Evolutionary conservation across 352 stramenopile species (phyloP).

Genomic region (Pythium periplocum): DNA sequence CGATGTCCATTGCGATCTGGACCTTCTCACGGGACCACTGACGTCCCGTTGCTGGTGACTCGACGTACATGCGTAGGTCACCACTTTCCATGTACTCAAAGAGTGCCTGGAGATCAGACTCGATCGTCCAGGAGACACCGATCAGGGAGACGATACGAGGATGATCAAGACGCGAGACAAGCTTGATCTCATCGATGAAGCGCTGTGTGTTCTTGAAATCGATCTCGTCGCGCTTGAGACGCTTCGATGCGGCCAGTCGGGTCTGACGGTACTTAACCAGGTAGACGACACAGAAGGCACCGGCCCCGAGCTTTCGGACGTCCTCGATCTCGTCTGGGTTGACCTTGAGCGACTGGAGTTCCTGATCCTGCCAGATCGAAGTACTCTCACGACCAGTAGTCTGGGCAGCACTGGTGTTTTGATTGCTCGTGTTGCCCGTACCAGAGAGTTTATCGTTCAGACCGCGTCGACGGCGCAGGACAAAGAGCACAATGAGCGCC

Average conservation of each 20-base stretch:
- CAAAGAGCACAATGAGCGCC: slow-evolving; percentile 2
- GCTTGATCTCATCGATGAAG: slow-evolving; percentile 75
- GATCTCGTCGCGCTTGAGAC: slow-evolving; percentile 28
- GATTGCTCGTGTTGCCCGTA: slow-evolving; percentile 14
- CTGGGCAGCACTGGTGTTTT: not conserved
- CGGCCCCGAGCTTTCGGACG: slow-evolving; percentile 31
- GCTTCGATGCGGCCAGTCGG: slow-evolving; percentile 28
- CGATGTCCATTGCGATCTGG: slow-evolving; percentile 26
- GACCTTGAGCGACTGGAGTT: slow-evolving; percentile 33
- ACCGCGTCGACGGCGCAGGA: not conserved
- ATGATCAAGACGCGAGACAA: slow-evolving; percentile 57
- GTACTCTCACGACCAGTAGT: slow-evolving; percentile 13
- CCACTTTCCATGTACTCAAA: slow-evolving; percentile 71
- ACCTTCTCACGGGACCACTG: slow-evolving; percentile 35
- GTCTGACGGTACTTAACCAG: slow-evolving; percentile 35
- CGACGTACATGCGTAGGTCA: slow-evolving; percentile 49
- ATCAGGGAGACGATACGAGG: slow-evolving; percentile 60
- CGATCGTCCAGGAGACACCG: slow-evolving; percentile 60
- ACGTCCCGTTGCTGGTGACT: slow-evolving; percentile 17
- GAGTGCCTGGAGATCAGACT: slow-evolving; percentile 49
- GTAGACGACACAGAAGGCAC: slow-evolving; percentile 31
- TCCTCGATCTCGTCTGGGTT: slow-evolving; percentile 41
- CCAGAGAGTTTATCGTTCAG: not conserved
- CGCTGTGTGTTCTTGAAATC: slow-evolving; percentile 35
- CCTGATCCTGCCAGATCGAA: slow-evolving; percentile 33